Base-by-base conservation (phyloP, 306 rosid genomes). In the Cicer judaicum region DNA sequence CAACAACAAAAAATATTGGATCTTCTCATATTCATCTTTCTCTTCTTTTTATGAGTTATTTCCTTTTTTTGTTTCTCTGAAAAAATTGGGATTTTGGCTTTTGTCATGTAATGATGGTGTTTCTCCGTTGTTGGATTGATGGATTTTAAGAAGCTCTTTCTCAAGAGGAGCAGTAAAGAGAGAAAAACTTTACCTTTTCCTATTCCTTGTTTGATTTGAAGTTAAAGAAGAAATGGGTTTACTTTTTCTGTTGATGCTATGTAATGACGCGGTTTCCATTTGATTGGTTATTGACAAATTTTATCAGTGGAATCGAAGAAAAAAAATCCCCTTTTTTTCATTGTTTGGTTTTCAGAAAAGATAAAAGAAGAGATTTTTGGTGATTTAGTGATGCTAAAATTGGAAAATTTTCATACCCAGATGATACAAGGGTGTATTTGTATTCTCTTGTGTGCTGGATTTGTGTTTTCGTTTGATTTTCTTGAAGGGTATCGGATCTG, bases 91-190 rank as follows among this genome's bases (percentile, higher is more conserved):
- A 8, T 60, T 56, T 68, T 41, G 7, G 73, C 18, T 64, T 24
- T 10, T 52, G 43, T 36, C 21, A 64, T 70, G 81, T 70, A 19
- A 61, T 69, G 76, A 39, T 49, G 73, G 2, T 42, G 15, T 43
- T 65, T 36, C 6, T 1, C 16, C 10, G 55, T 43, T 15, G 12
- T 54, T 54, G 59, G 19, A 29, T 44, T 52, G 50, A 29, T 29
- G 36, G 5, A 29, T 29, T 29, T 36, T 43, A 11, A 38, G 55
- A 77, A 54, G 40, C 7, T 55, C 16, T 50, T 16, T 50, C 56
- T 50, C 9, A 66, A 42, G 59, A 29, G 39, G 8, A 62, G 40
- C 60, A 15, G 40, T 55, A 15, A 52, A 9, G 7, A 41, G 76
- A 18, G 54, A 8, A 14, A 8, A 59, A 7, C 0, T 1, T 34